Percentiles rank a stretch among this genome's conserved stretches.
phyloP scores from a whole-genome alignment of 768 basidiomycete genomes.

The Macrocybe gigantea region DNA sequence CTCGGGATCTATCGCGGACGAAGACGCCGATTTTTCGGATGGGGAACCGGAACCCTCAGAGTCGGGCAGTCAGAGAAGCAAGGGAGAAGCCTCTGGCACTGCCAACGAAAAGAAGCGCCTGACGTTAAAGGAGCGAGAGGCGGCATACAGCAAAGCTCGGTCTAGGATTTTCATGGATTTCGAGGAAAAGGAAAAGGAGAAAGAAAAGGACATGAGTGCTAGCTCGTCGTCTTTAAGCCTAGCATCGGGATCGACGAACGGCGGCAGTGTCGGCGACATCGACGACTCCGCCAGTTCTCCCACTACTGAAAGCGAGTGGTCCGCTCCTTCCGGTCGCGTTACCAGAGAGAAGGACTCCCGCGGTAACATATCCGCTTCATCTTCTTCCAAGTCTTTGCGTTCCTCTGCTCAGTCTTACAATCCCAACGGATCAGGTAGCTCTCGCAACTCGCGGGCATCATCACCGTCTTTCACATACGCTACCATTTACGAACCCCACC shows the following conservation, averaged over 20 bases:
- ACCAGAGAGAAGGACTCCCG: constrained; percentile 48
- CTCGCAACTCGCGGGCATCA: constrained; percentile 67
- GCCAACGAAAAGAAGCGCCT: constrained; percentile 61
- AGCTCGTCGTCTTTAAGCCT: constrained; percentile 73
- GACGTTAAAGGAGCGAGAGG: constrained; percentile 83
- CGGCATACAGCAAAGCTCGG: constrained; percentile 84
- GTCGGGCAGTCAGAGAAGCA: constrained; percentile 69
- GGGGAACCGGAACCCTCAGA: constrained; percentile 66
- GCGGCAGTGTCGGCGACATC: constrained; percentile 58
- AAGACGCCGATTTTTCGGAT: constrained; percentile 75
- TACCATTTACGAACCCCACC: constrained; percentile 59
- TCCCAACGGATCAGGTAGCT: constrained; percentile 50
- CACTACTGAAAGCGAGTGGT: constrained; percentile 81
- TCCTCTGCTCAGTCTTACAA: constrained; percentile 44
- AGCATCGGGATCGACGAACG: constrained; percentile 59
- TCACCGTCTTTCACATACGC: constrained; percentile 77
- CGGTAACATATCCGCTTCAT: constrained; percentile 41
- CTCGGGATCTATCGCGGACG: constrained; percentile 64
- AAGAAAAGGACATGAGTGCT: constrained; percentile 68
- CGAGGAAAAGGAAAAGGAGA: constrained; percentile 66
- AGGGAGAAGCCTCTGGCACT: constrained; percentile 33
- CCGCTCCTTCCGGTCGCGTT: constrained; percentile 42
- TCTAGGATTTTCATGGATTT: constrained; percentile 84
- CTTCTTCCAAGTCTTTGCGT: constrained; percentile 57
- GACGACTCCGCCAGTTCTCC: constrained; percentile 70